A percentile compares a stretch with the other conserved stretches of the same genome.
Evolutionary conservation across 768 basidiomycete genomes (phyloP).

Genomic region (Kwoniella botswanensis): DNA sequence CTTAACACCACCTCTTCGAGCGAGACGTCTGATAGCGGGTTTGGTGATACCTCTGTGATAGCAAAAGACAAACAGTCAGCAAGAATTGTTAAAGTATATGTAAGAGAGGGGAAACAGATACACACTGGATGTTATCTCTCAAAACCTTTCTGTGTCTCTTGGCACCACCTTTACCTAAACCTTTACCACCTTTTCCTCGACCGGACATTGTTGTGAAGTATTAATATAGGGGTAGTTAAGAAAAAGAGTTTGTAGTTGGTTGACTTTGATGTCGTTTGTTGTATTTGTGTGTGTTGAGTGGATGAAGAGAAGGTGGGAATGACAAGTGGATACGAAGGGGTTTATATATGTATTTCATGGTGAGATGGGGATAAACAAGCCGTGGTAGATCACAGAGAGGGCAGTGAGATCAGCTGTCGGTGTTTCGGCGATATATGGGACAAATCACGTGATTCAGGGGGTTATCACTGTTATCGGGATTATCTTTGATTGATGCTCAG

Average conservation of each 20-base stretch:
- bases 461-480: slow-evolving; percentile 17
- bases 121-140: slow-evolving; percentile 64
- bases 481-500: background rate
- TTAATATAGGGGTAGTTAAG: slow-evolving; percentile 26
- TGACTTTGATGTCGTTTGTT: slow-evolving; percentile 18
- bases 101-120: background rate
- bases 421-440: slow-evolving; percentile 23
- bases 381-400: background rate
- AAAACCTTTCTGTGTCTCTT: slow-evolving; percentile 91
- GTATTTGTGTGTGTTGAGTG: slow-evolving; percentile 6
- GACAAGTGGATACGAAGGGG: background rate
- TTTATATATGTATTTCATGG: slow-evolving; percentile 25
- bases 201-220: slow-evolving; percentile 74
- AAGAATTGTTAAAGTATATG: background rate
- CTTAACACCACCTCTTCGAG: slow-evolving; percentile 97
- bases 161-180: slow-evolving; percentile 90
- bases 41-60: slow-evolving; percentile 72
- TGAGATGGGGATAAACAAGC: slow-evolving; percentile 9
- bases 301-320: slow-evolving; percentile 4
- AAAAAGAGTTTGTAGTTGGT: slow-evolving; percentile 7
- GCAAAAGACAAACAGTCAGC: background rate
- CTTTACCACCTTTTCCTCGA: slow-evolving; percentile 81
- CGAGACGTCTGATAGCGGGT: slow-evolving; percentile 90
- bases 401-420: slow-evolving; percentile 1
- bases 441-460: slow-evolving; percentile 21